Evolutionary conservation across 1,284 basidiomycete genomes (phyloP).

Genomic region (Rhodotorula sp.): DNA sequence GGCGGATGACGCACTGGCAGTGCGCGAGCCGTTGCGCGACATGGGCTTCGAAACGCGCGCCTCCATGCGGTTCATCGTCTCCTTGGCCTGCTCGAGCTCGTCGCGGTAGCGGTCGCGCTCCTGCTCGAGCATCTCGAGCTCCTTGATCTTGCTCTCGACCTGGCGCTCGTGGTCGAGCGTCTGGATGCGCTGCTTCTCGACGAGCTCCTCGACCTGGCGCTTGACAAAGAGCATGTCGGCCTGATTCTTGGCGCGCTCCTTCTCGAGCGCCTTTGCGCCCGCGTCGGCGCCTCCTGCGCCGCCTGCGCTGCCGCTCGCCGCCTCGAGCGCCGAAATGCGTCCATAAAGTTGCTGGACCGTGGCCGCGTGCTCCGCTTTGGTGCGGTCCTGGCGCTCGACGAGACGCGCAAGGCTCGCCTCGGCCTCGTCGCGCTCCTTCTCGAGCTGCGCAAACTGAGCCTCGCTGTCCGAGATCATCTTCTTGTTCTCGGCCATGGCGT

Average conservation of each 20-base stretch:
- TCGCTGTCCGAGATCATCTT: neutral
- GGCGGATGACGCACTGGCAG: neutral
- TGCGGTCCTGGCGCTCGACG: slow-evolving; percentile 2
- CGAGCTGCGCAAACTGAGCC: neutral
- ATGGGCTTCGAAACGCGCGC: slow-evolving; percentile 3
- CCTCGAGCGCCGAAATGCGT: neutral
- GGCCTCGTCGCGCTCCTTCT: slow-evolving; percentile 6
- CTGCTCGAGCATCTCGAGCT: slow-evolving; percentile 10
- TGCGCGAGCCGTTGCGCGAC: neutral
- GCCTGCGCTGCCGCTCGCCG: neutral
- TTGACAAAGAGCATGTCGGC: slow-evolving; percentile 2
- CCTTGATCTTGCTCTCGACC: slow-evolving; percentile 9
- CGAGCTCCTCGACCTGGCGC: neutral
- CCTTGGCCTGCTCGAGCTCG: neutral
- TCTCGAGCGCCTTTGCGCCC: neutral
- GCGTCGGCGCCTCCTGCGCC: neutral
- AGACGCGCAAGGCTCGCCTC: slow-evolving; percentile 7
- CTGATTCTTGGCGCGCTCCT: neutral
- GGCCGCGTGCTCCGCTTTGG: slow-evolving; percentile 1
- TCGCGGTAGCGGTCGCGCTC: slow-evolving; percentile 15
- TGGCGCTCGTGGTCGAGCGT: neutral
- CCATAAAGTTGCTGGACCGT: neutral
- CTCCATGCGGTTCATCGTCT: neutral
- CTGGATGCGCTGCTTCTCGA: neutral
- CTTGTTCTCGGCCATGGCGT: slow-evolving; percentile 2